Base-by-base conservation (phyloP, 495 filamentous ascomycete genomes). In the Venustampulla echinocandica region DNA sequence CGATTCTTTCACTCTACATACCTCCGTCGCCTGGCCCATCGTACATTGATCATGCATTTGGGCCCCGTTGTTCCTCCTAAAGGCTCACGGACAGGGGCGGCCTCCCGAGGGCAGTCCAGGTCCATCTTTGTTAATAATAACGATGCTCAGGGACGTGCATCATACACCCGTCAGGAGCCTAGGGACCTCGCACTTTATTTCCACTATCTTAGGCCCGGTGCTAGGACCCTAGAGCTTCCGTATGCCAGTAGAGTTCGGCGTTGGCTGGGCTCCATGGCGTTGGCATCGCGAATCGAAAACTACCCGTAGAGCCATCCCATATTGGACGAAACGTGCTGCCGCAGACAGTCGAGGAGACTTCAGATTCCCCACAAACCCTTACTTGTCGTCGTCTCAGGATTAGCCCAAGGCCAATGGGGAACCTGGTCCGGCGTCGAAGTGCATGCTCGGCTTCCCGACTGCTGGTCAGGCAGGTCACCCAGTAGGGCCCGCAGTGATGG, bases 381-480 rank as follows among this genome's bases (percentile, higher is more conserved):
- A 41, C 44, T 39, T 32, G n/a, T 33, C 34, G 39, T 36, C 46
- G 46, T 49, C 40, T 49, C 46, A 49, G 50, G 32, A 28, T 36
- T 25, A 41, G 46, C 44, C 34, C 35, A 47, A 17, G 13, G 34
- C 47, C 47, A 50, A 55, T 55, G 4, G 24, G 20, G 19, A 24
- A 0, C 36, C 52, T 20, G 43, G 46, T 21, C 10, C 28, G 13
- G 6, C 20, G 14, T 25, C 17, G 10, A 43, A 42, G 51, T 46
- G 41, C 46, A 49, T 53, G 44, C 39, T 34, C 21, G 45, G n/a
- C 45, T 9, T 49, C 46, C 46, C 46, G 46, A 49, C 42, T 37
- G 46, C 43, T 54, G 51, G 51, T 54, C 51, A 54, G 46, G 46
- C 40, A 50, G 37, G 44, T 48, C 42, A 47, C 15, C 38, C 49